Conservation (phyloP, 2,329 filamentous ascomycete genomes). For the Neonectria neomacrospora region DNA sequence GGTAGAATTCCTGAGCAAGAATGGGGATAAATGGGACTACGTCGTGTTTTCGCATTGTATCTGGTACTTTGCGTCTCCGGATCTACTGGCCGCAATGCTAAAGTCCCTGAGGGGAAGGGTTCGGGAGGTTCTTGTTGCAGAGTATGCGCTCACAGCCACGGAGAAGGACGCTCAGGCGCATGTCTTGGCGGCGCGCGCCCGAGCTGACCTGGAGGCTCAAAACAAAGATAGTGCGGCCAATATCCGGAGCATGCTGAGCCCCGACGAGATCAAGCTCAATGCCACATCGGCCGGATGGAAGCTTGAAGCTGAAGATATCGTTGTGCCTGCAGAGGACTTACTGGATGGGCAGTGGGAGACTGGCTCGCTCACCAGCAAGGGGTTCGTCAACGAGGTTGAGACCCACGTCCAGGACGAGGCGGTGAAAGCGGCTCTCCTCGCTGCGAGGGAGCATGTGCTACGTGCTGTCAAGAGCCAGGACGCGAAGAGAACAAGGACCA, state of each 20-base stretch:
- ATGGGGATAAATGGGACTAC: slow-evolving; percentile 52
- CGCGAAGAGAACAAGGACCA: too few relatives aligned
- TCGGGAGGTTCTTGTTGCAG: slow-evolving; percentile 38
- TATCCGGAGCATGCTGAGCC: slow-evolving; percentile 58
- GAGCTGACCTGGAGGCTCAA: slow-evolving; percentile 56
- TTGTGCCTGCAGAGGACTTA: slow-evolving; percentile 53
- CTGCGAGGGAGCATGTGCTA: too few relatives aligned
- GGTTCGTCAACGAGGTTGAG: slow-evolving; percentile 50
- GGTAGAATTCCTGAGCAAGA: slow-evolving; percentile 46
- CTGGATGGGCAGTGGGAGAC: slow-evolving; percentile 61
- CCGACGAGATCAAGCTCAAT: slow-evolving; percentile 51
- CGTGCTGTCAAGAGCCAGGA: too few relatives aligned
- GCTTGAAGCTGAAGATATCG: slow-evolving; percentile 48
- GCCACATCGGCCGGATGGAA: slow-evolving; percentile 52
- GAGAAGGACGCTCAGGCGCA: slow-evolving; percentile 56
- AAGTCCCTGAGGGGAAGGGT: slow-evolving; percentile 36
- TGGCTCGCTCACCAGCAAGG: slow-evolving; percentile 43
- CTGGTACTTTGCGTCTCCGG: slow-evolving; percentile 62
- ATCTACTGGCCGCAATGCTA: slow-evolving; percentile 40
- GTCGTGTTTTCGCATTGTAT: slow-evolving; percentile 62
- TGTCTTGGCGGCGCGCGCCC: slow-evolving; percentile 61
- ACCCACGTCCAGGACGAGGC: slow-evolving; percentile 42
- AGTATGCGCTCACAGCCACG: slow-evolving; percentile 49
- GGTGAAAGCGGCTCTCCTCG: slow-evolving; percentile 41
- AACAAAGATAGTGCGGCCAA: slow-evolving; percentile 55